Percentiles rank a stretch among this genome's conserved stretches.
Evolutionary conservation across 495 filamentous ascomycete genomes (phyloP).

Genomic region (Penicillium herquei): DNA sequence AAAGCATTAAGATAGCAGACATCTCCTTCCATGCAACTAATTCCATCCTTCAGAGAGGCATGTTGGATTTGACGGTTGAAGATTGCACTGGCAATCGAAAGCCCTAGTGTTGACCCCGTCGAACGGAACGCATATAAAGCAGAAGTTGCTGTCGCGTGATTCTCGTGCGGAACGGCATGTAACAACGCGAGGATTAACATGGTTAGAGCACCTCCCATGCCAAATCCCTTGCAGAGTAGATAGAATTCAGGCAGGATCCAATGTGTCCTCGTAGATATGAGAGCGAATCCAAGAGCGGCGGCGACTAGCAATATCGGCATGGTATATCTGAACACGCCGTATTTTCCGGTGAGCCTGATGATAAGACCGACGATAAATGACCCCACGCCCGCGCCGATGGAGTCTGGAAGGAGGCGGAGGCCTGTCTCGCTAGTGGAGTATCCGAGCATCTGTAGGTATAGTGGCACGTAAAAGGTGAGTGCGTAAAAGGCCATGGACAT

Average conservation of each 20-base stretch:
- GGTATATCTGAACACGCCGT: constrained; percentile 6
- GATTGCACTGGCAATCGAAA: constrained; percentile 9
- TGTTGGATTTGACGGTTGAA: constrained; percentile 7
- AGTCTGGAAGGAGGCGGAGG: constrained; percentile 10
- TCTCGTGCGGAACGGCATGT: constrained; percentile 11
- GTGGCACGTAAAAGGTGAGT: constrained; percentile 13
- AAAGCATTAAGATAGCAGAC: constrained; percentile 12
- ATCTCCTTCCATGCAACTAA: constrained; percentile 1
- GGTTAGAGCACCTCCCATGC: constrained; percentile 12
- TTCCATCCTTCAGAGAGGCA: not conserved
- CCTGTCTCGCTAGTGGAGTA: constrained; percentile 13
- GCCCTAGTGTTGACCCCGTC: constrained; percentile 11
- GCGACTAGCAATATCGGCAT: constrained; percentile 6
- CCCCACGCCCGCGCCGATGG: constrained; percentile 9
- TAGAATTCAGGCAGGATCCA: constrained; percentile 11
- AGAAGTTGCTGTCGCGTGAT: constrained; percentile 15
- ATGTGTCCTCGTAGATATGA: not conserved
- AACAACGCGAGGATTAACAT: constrained; percentile 15
- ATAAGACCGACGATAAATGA: constrained; percentile 13
- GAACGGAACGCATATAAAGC: constrained; percentile 18
- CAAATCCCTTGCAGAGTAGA: constrained; percentile 14
- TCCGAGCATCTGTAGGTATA: constrained; percentile 16
- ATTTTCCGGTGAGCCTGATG: constrained; percentile 11
- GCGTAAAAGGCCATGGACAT: constrained; percentile 14
- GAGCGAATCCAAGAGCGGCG: constrained; percentile 5